Evolutionary conservation across 768 basidiomycete genomes (phyloP).

Genomic region (Macrolepiota albuminosa): DNA sequence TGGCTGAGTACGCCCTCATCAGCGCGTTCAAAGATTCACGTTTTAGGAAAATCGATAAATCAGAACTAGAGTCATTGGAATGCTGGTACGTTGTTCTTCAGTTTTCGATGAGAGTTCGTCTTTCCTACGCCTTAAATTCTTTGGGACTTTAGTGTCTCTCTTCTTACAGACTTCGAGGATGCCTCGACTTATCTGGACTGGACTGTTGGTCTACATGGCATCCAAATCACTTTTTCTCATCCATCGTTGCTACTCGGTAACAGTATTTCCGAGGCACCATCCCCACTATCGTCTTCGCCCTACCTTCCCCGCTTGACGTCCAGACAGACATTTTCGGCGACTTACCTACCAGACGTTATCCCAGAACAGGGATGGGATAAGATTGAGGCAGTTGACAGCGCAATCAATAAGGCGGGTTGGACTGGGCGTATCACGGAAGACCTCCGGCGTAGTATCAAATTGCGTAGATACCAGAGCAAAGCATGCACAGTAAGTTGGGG

Average conservation of each 20-base stretch:
- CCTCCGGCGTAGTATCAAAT: conserved; percentile 65
- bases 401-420: conserved; percentile 94
- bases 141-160: conserved; percentile 62
- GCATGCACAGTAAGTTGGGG: conserved; percentile 66
- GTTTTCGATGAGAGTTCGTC: conserved; percentile 2
- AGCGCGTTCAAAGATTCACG: conserved; percentile 88
- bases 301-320: conserved; percentile 50
- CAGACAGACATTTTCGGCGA: conserved; percentile 70
- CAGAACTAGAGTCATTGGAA: conserved; percentile 76
- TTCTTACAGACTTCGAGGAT: conserved; percentile 91
- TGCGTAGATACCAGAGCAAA: conserved; percentile 81
- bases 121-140: background rate
- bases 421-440: conserved; percentile 77
- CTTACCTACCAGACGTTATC: conserved; percentile 91
- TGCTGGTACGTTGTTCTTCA: conserved; percentile 64
- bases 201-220: conserved; percentile 90
- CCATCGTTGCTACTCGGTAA: conserved; percentile 51
- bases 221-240: conserved; percentile 83
- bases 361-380: conserved; percentile 93
- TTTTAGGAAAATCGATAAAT: conserved; percentile 73
- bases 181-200: conserved; percentile 86
- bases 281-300: conserved; percentile 64
- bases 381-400: conserved; percentile 84
- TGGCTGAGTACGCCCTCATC: conserved; percentile 87
- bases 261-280: conserved; percentile 56